phyloP scores from a whole-genome alignment of 192 early-diverging fungal genomes.

The Rhizophagus clarus region DNA sequence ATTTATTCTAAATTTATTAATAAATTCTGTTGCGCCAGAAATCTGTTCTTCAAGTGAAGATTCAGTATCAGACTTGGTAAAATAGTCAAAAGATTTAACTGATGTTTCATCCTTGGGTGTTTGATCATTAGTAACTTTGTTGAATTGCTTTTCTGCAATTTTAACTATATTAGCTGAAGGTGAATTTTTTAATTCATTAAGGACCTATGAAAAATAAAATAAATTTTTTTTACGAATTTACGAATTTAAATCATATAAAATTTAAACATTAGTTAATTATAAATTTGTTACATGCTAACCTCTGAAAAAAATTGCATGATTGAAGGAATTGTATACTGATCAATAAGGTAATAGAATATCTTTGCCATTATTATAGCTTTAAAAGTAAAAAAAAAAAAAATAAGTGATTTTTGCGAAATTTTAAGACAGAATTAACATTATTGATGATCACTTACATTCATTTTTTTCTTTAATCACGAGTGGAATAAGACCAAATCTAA shows the following conservation, averaged over 20 bases:
- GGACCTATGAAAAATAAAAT: neutral
- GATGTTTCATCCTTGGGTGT: neutral
- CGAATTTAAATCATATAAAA: neutral
- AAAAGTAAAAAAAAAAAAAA: neutral
- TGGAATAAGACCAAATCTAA: conserved; percentile 87
- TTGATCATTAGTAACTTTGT: neutral
- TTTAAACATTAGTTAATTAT: neutral
- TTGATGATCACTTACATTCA: conserved; percentile 40
- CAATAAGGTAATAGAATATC: conserved; percentile 38
- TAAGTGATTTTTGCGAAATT: neutral
- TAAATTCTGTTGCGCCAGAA: neutral
- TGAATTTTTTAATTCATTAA: neutral
- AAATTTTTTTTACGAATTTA: neutral
- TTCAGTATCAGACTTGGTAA: neutral
- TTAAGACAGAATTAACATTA: neutral
- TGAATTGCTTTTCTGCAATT: neutral
- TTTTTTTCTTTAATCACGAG: conserved; percentile 50
- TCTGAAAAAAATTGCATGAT: conserved; percentile 41
- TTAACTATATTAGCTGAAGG: neutral
- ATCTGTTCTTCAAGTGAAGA: conserved; percentile 13
- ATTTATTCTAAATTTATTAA: conserved; percentile 9
- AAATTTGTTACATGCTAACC: conserved; percentile 29
- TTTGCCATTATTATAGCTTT: conserved; percentile 48
- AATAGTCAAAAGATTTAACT: conserved; percentile 5
- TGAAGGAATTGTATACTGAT: conserved; percentile 35